Evolutionary conservation across 2,329 filamentous ascomycete genomes (phyloP).

Genomic region (Metarhizium sp.): DNA sequence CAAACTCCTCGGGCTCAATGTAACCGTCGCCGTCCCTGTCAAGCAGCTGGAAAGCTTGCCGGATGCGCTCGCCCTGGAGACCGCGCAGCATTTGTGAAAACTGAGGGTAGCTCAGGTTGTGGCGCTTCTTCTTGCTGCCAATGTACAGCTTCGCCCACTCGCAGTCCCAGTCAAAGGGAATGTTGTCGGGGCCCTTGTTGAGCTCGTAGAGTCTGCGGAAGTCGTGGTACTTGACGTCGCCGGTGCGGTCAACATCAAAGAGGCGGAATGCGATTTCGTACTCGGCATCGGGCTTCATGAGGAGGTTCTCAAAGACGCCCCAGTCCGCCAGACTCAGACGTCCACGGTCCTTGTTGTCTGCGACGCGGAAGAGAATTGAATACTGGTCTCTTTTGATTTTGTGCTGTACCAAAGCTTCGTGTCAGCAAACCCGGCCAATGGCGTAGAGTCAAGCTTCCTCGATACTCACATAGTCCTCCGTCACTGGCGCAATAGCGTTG

Average conservation of each 20-base stretch:
- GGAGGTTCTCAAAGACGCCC: constrained; percentile 87
- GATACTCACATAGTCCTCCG: constrained; percentile 83
- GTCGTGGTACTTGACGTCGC: constrained; percentile 80
- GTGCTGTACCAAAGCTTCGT: constrained; percentile 48
- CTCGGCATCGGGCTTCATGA: constrained; percentile 90
- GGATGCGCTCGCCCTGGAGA: constrained; percentile 88
- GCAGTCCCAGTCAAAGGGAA: constrained; percentile 95
- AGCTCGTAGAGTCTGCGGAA: constrained; percentile 78
- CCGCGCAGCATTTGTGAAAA: constrained; percentile 98
- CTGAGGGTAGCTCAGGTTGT: constrained; percentile 88
- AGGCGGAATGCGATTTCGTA: constrained; percentile 98
- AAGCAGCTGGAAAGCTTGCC: constrained; percentile 87
- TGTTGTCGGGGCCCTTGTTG: constrained; percentile 75
- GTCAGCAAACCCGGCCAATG: constrained; percentile 2
- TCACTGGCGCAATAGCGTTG: constrained; percentile 74
- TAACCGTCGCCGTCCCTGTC: constrained; percentile 90
- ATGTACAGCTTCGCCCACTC: constrained; percentile 96
- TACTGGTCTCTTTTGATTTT: constrained; percentile 98
- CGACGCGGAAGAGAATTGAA: constrained; percentile 82
- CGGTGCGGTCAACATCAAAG: constrained; percentile 79
- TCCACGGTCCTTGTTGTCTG: constrained; percentile 68
- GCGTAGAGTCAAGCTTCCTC: background rate
- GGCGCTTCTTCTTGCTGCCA: constrained; percentile 76
- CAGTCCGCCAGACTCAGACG: constrained; percentile 76
- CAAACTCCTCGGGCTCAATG: constrained; percentile 92